Base-by-base conservation (phyloP, 345 rosid genomes). In the Boechera divaricarpa region DNA sequence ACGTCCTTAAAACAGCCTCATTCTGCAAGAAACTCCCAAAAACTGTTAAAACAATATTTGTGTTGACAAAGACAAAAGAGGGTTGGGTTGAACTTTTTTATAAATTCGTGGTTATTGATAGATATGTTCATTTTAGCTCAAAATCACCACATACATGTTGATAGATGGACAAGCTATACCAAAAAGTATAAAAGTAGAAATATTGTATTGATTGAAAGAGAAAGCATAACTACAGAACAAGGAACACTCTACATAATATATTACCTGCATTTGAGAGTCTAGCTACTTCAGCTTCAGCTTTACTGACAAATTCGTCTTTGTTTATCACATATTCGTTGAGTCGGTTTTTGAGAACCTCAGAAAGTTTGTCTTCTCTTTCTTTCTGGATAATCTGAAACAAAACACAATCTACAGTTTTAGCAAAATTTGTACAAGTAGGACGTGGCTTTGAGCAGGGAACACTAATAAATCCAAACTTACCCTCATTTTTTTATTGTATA, bases 301-400 rank as follows among this genome's bases (percentile, higher is more conserved):
- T 81, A 44, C 31, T 66, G 56, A 82, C 60, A 77, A 95, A 95
- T 21, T 88, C 93, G 29, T 88, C 97, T 80, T 85, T 87, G 82
- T 86, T 88, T 49, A 89, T 91, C n/a, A 88, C 88, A 73, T 92
- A 92, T 78, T 83, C 90, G 79, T 87, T 81, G 38, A 95, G 90
- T 52, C 94, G 84, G 78, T 85, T 84, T 86, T 80, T 89, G 49
- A 95, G 81, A 77, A 82, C 85, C 68, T 80, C 83, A 5, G 85
- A 94, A 69, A 95, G 99, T 62, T 86, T 95, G 57, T 95, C 97
- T 85, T 92, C 99, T 82, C 99, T 86, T 79, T 95, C 99, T 86
- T 83, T 95, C 85, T 95, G 99, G 59, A 95, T 90, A 85, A 78
- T 73, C 99, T 95, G 88, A 38, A 59, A 60, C 21, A 44, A 70